These are phyloP conservation scores for Oxytropis ochrocephala DNA, from an alignment of 306 rosid genomes.

Conservation along the genomic window DNA sequence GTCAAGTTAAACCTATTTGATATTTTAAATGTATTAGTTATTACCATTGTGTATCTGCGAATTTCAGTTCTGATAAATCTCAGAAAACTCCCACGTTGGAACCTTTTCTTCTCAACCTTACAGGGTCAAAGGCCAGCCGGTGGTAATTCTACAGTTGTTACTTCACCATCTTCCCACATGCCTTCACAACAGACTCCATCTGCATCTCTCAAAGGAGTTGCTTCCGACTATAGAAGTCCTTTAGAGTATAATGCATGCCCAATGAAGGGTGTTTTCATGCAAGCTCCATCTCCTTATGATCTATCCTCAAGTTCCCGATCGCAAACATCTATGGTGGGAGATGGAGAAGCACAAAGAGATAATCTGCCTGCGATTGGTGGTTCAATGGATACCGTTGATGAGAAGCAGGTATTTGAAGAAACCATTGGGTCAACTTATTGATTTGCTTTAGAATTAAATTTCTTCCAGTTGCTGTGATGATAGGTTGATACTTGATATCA, in stretches of 20 bases:
- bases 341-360: slow-evolving; percentile 54
- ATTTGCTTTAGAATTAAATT: slow-evolving; percentile 9
- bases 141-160: slow-evolving; percentile 46
- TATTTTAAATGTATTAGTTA: slow-evolving; percentile 10
- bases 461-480: background rate
- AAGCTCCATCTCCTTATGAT: slow-evolving; percentile 69
- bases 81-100: slow-evolving; percentile 37
- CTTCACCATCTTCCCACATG: slow-evolving; percentile 59
- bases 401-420: slow-evolving; percentile 63
- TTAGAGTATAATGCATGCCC: slow-evolving; percentile 49
- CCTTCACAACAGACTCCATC: slow-evolving; percentile 61
- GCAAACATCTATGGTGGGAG: slow-evolving; percentile 64
- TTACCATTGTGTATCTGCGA: slow-evolving; percentile 17
- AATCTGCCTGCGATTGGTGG: slow-evolving; percentile 46
- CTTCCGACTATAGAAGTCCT: slow-evolving; percentile 50
- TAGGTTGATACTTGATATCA: slow-evolving; percentile 4
- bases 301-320: slow-evolving; percentile 63
- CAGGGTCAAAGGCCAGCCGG: slow-evolving; percentile 66
- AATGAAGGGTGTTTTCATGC: slow-evolving; percentile 61
- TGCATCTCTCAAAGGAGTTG: slow-evolving; percentile 51
- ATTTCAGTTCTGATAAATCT: slow-evolving; percentile 36
- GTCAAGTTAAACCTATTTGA: slow-evolving; percentile 9
- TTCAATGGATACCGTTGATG: slow-evolving; percentile 56
- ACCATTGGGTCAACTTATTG: background rate
- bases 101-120: slow-evolving; percentile 44